phyloP scores from a whole-genome alignment of 768 basidiomycete species.

The Cystofilobasidium capitatum region DNA sequence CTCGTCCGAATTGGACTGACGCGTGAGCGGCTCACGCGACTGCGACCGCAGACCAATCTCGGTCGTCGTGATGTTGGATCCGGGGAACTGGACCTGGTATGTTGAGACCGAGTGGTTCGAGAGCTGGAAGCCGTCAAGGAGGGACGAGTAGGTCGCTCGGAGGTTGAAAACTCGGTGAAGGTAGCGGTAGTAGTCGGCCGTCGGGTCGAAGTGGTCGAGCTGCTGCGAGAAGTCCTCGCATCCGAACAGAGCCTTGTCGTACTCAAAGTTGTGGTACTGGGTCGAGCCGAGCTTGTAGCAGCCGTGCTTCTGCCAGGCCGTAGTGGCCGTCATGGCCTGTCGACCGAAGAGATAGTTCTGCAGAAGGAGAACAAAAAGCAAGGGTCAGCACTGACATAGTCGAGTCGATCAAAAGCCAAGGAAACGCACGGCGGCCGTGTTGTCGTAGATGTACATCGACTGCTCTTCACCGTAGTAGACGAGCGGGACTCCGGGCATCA shows the following conservation, averaged over 20 bases:
- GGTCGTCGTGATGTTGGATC: constrained; percentile 68
- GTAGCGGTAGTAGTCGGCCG: constrained; percentile 41
- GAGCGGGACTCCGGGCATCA: constrained; percentile 79
- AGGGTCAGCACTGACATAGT: background rate
- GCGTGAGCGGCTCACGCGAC: no score
- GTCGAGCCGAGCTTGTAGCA: constrained; percentile 82
- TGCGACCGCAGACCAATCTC: constrained; percentile 88
- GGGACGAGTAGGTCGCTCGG: constrained; percentile 55
- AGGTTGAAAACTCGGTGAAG: constrained; percentile 54
- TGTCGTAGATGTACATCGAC: constrained; percentile 71
- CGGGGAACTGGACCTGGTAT: constrained; percentile 62
- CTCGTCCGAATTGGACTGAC: constrained; percentile 51
- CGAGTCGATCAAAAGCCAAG: background rate
- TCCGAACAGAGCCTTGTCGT: constrained; percentile 61
- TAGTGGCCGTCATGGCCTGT: constrained; percentile 76
- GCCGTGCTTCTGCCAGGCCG: constrained; percentile 85
- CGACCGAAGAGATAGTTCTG: constrained; percentile 48
- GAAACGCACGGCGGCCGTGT: constrained; percentile 49
- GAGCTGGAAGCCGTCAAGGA: constrained; percentile 79
- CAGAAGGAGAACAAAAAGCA: background rate
- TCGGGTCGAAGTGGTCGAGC: constrained; percentile 85
- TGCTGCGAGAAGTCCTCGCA: constrained; percentile 85
- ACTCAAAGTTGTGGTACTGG: constrained; percentile 88
- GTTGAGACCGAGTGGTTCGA: constrained; percentile 80
- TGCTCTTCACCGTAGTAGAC: constrained; percentile 88